Evolutionary conservation across 2,329 filamentous ascomycete genomes (phyloP), one percentile per base, ranked within the genome.

Genomic region (Arthrinium puccinioides): DNA sequence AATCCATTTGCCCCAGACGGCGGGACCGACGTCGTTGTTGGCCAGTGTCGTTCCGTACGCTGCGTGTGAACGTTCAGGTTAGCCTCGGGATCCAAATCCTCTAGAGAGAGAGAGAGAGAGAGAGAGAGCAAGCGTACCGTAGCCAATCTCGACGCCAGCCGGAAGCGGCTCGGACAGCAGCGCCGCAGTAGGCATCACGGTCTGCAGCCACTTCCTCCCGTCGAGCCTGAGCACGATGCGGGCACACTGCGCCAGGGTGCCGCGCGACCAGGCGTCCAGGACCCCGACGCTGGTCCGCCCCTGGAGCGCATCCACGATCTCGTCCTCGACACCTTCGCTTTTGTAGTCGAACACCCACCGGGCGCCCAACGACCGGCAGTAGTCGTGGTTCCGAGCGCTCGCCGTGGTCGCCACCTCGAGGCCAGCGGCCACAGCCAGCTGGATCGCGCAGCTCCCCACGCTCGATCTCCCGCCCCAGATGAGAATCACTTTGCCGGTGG

Each of bases 401-500:
- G 58, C 54, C 2, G 61, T 66, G 6, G 59, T 48, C 11, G 65
- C 44, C 13, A 69, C 64, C 16, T 59, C 51, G 34, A 62, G 63
- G 7, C 66, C 65, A 5, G 61, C 56, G 6, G 57, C 56, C 9
- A 53, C 47, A 19, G 58, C 54, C 3, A 68, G 54, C 40, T 69
- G 66, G 14, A 68, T 60, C 3, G 61, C 62, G 31, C 58, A 61
- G 41, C 56, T 56, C 2, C 67, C 65, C 4, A 69, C 64, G 14
- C 54, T 57, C 3, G 60, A 60, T 3, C 64, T 59, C 6, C 68
- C 71, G 27, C 39, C 39, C 39, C 39, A 41, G 21, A 41, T 26
- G 4, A 41, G 30, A 15, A 41, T n/a, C 15, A 40, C 32, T 8
- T 38, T 31, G 5, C n/a, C n/a, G n/a, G n/a, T n/a, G n/a, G n/a